Evolutionary conservation across 2,329 filamentous ascomycete species (phyloP).

Genomic region (Alternaria angustiovoidea): DNA sequence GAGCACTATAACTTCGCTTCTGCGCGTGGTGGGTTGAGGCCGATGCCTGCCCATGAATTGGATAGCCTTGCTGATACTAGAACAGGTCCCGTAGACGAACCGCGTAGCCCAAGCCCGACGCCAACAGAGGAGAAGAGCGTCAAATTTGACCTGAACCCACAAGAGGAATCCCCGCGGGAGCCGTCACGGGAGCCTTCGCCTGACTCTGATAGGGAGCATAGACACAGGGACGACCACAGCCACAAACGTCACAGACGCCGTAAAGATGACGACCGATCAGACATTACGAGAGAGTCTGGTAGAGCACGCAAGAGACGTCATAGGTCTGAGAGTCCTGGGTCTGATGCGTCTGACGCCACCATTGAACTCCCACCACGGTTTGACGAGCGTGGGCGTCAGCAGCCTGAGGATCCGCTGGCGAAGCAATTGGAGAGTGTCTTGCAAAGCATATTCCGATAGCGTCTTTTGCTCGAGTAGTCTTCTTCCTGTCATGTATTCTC

Average conservation of each 20-base stretch:
- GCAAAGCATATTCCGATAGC: conserved; percentile 38
- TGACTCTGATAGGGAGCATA: conserved; percentile 10
- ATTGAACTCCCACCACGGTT: conserved; percentile 50
- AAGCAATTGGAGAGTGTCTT: conserved; percentile 47
- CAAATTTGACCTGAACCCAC: conserved; percentile 49
- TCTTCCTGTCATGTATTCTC: not conserved
- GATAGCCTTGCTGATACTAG: conserved; percentile 7
- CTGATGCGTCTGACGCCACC: conserved; percentile 42
- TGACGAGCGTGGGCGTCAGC: conserved; percentile 42
- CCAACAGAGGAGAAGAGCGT: conserved; percentile 44
- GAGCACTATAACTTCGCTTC: conserved; percentile 30
- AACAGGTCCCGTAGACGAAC: conserved; percentile 38
- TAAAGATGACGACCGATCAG: conserved; percentile 27
- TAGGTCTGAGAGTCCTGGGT: conserved; percentile 37
- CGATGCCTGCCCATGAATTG: conserved; percentile 32
- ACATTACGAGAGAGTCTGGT: conserved; percentile 25
- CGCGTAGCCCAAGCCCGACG: conserved; percentile 22
- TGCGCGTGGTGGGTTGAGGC: conserved; percentile 47
- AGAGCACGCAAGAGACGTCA: conserved; percentile 28
- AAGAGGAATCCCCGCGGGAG: conserved; percentile 33
- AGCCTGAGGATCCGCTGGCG: conserved; percentile 44
- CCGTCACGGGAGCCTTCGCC: conserved; percentile 25
- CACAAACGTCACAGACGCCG: conserved; percentile 18
- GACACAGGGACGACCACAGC: conserved; percentile 9
- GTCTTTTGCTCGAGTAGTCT: conserved; percentile 7